These are phyloP conservation scores for Marasmius tenuissimus DNA, from an alignment of 1,284 basidiomycete species.

Conservation along the genomic window DNA sequence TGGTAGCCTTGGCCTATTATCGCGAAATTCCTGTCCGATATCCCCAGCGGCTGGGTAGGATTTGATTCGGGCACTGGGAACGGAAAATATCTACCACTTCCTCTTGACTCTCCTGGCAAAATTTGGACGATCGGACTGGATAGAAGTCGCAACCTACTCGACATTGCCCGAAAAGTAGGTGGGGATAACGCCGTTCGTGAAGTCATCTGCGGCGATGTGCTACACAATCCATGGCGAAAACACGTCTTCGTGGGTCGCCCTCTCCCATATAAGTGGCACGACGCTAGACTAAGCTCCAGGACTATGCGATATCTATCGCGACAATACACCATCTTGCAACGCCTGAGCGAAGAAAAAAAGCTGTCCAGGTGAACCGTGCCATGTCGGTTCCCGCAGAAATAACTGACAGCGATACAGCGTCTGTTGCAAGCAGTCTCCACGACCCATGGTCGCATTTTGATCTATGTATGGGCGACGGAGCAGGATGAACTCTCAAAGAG, in stretches of 20 bases:
- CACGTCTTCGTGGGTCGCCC: conserved; percentile 71
- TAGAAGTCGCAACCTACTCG: conserved; percentile 75
- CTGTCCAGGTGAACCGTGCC: conserved; percentile 60
- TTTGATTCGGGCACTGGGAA: conserved; percentile 97
- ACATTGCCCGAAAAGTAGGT: conserved; percentile 67
- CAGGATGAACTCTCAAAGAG: conserved; percentile 86
- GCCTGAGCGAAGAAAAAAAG: conserved; percentile 62
- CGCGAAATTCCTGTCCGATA: conserved; percentile 70
- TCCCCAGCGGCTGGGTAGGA: conserved; percentile 82
- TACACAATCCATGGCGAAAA: conserved; percentile 67
- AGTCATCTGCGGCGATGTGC: conserved; percentile 74
- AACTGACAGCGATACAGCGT: conserved; percentile 39
- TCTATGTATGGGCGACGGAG: conserved; percentile 99
- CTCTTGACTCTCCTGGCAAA: conserved; percentile 52
- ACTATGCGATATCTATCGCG: conserved; percentile 93
- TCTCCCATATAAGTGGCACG: not conserved
- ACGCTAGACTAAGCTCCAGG: conserved; percentile 44
- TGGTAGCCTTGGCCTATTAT: conserved; percentile 94
- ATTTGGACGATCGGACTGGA: conserved; percentile 84
- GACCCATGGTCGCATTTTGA: conserved; percentile 74
- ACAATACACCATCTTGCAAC: conserved; percentile 94
- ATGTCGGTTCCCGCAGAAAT: not conserved
- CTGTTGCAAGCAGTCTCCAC: conserved; percentile 67
- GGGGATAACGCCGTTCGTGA: conserved; percentile 55
- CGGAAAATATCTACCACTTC: conserved; percentile 90